Evolutionary conservation across 2,329 filamentous ascomycete species (phyloP), one percentile per base, ranked within the genome.

Genomic region (Aspergillus ruber): DNA sequence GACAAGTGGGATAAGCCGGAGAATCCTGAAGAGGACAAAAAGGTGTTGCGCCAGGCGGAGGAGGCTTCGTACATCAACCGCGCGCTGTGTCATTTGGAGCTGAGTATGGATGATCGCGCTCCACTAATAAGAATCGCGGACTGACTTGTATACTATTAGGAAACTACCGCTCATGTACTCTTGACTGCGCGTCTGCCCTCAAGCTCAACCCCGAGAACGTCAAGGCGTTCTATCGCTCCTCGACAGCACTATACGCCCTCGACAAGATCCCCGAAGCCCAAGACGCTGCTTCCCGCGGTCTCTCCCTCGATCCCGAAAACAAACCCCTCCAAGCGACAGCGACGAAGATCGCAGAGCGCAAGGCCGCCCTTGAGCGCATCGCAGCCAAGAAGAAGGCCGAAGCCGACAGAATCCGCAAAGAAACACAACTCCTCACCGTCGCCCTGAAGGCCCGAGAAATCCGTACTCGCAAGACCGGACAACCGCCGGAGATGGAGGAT

Each of bases 211-310:
- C 84, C 3, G 68, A 66, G 44, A 96, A 95, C 66, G 68, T 94
- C 61, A 98, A 98, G 73, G 91, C 93, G 1, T 89, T 84, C 71
- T 98, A 94, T 70, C 86, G 93, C 53, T 90, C 86, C 47, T 81
- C 86, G 2, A 77, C 78, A 50, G 91, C 93, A 3, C 79, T 95
- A 48, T 74, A 95, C 21, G 82, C 84, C 1, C 80, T 96, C 13
- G 85, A 87, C 65, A 88, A 88, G 61, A 74, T 94, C 47, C 68
- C 73, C 18, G 90, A 96, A 71, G 90, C 93, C 2, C 79, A 84
- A 56, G 89, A 95, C 65, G 83, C 88, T 4, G 90, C 86, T 61
- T 73, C 78, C 4, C 79, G 82, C 4, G 93, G 90, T 0, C 74
- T 96, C 2, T 74, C 76, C 2, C 67, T 93, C n/a, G 90, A 94